Conservation (phyloP, 2,329 filamentous ascomycete genomes). For the Ascochyta fabae region DNA sequence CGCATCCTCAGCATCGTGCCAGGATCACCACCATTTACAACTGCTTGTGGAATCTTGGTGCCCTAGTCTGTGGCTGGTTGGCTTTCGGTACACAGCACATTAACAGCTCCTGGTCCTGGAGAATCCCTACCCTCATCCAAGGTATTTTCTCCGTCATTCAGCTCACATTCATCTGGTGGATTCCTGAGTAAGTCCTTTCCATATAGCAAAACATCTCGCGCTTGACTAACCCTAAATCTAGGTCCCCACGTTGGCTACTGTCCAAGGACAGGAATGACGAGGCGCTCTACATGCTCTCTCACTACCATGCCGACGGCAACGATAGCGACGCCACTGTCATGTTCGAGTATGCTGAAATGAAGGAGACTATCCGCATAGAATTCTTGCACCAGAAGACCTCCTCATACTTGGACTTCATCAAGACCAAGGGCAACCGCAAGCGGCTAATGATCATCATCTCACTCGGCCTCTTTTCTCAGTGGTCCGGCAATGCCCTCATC, state of each 20-base stretch:
- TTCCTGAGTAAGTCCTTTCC: constrained; percentile 58
- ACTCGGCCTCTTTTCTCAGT: constrained; percentile 50
- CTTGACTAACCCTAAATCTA: not conserved
- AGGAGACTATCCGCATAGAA: constrained; percentile 18
- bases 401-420: constrained; percentile 29
- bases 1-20: constrained; percentile 45
- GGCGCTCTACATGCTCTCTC: constrained; percentile 60
- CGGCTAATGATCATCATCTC: constrained; percentile 47
- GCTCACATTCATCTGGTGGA: constrained; percentile 42
- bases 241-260: constrained; percentile 62
- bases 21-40: constrained; percentile 39
- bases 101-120: constrained; percentile 51
- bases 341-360: constrained; percentile 20
- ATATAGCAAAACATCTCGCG: not conserved
- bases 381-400: constrained; percentile 29
- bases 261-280: constrained; percentile 61
- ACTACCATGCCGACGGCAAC: constrained; percentile 59
- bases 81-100: constrained; percentile 19
- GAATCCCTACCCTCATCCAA: constrained; percentile 59
- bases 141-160: constrained; percentile 53
- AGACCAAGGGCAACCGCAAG: constrained; percentile 46
- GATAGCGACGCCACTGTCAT: constrained; percentile 24
- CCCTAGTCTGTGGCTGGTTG: constrained; percentile 45
- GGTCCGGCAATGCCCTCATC: constrained; percentile 51
- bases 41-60: constrained; percentile 47